Percentiles rank a stretch among this genome's conserved stretches.
Conservation (phyloP, 306 rosid species). For the Fagus crenata region DNA sequence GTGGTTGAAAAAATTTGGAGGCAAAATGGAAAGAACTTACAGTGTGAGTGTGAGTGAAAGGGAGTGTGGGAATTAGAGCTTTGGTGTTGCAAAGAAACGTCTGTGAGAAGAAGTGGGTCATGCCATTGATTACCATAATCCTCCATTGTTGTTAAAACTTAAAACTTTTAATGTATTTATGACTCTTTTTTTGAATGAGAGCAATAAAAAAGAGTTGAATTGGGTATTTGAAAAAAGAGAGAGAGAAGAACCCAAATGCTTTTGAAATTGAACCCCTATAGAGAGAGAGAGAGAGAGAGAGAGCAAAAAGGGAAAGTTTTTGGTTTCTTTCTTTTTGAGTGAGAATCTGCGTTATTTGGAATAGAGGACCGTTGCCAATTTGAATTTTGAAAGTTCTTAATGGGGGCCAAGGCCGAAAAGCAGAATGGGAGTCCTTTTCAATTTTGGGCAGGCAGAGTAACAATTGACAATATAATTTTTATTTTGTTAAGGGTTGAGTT, state of each 20-base stretch:
- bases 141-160: constrained; percentile 43
- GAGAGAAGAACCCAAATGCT: constrained; percentile 14
- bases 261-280: constrained; percentile 12
- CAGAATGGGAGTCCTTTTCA: background rate
- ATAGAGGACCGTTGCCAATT: constrained; percentile 52
- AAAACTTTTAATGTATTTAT: constrained; percentile 12
- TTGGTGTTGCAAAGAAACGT: constrained; percentile 45
- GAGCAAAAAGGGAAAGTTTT: background rate
- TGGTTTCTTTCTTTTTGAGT: background rate
- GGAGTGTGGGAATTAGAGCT: constrained; percentile 12
- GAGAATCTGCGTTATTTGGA: constrained; percentile 30
- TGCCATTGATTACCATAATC: constrained; percentile 37
- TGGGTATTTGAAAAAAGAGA: constrained; percentile 24
- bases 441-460: too few relatives aligned
- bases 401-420: constrained; percentile 36
- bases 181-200: constrained; percentile 32
- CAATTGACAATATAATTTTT: too few relatives aligned
- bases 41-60: constrained; percentile 22
- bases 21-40: constrained; percentile 32
- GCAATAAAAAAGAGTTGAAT: constrained; percentile 12
- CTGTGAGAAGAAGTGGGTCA: constrained; percentile 68
- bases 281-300: background rate
- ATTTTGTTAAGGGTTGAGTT: too few relatives aligned
- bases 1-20: background rate
- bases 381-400: constrained; percentile 52